Percentiles rank a stretch among this genome's conserved stretches.
Conservation (phyloP, 306 rosid species). For the Fragaria nilgerrensis region DNA sequence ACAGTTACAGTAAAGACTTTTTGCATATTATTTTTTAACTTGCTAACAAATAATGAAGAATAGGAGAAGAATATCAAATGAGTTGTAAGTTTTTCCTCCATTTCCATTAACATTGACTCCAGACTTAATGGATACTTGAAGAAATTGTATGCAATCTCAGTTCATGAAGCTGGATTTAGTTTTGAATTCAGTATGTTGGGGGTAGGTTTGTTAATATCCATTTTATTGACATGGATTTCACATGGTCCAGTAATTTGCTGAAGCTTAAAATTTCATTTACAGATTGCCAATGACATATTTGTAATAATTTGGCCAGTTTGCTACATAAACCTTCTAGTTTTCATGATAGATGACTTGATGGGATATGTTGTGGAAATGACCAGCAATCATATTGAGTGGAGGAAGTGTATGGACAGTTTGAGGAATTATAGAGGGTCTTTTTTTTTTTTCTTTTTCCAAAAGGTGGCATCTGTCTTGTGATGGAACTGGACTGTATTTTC, state of each 20-base stretch:
- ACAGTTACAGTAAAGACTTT: no score
- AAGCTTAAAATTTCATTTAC: not conserved
- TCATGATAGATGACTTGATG: not conserved
- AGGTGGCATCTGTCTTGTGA: not conserved
- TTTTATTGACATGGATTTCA: not conserved
- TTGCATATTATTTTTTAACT: not conserved
- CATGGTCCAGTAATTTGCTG: not conserved
- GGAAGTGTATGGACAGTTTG: not conserved
- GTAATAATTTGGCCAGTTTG: not conserved
- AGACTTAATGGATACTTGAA: not conserved
- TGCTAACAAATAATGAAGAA: not conserved
- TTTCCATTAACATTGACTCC: not conserved
- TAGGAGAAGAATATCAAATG: not conserved
- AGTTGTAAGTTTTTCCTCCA: not conserved
- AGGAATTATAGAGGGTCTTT: not conserved
- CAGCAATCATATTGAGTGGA: not conserved
- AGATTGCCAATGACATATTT: not conserved
- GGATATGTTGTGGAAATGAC: not conserved
- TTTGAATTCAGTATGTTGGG: not conserved
- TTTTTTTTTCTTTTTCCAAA: not conserved
- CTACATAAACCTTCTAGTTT: not conserved
- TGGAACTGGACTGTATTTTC: not conserved
- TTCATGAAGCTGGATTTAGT: not conserved
- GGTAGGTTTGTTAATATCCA: not conserved
- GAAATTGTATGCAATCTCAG: not conserved